These are phyloP conservation scores for Cladosporium sp. DNA, from an alignment of 2,329 filamentous ascomycete species.

Conservation along the genomic window DNA sequence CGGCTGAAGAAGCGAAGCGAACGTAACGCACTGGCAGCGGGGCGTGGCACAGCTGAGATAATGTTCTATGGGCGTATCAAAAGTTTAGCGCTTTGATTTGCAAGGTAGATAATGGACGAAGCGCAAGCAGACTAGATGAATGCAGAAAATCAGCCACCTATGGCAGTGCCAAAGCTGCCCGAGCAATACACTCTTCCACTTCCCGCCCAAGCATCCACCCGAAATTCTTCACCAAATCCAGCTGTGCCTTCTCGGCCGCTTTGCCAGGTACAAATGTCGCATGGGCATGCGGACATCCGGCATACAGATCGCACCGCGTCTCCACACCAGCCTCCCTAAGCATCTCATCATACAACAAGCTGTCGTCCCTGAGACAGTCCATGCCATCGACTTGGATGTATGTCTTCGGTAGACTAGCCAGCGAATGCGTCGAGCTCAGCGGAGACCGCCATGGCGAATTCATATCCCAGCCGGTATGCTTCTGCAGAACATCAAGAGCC, in stretches of 20 bases:
- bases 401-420: conserved; percentile 41
- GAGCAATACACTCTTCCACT: neutral
- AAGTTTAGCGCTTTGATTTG: too few species aligned
- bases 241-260: conserved; percentile 26
- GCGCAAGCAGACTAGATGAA: too few species aligned
- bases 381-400: conserved; percentile 55
- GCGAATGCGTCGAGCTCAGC: conserved; percentile 33
- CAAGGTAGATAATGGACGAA: too few species aligned
- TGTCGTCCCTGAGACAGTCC: conserved; percentile 56
- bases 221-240: conserved; percentile 34
- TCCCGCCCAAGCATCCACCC: conserved; percentile 36
- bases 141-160: too few species aligned
- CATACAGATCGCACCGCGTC: conserved; percentile 48
- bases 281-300: conserved; percentile 47
- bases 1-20: too few species aligned
- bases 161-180: too few species aligned
- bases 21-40: too few species aligned
- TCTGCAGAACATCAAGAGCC: conserved; percentile 20
- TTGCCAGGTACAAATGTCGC: conserved; percentile 36
- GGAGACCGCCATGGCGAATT: conserved; percentile 29
- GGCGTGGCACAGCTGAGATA: too few species aligned
- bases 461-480: conserved; percentile 10
- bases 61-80: too few species aligned
- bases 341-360: conserved; percentile 52
- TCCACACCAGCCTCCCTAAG: conserved; percentile 47